Percentiles rank a stretch among this genome's conserved stretches.
These are phyloP conservation scores for Metschnikowia sp. DNA, from an alignment of 805 yeast species.

Conservation along the genomic window DNA sequence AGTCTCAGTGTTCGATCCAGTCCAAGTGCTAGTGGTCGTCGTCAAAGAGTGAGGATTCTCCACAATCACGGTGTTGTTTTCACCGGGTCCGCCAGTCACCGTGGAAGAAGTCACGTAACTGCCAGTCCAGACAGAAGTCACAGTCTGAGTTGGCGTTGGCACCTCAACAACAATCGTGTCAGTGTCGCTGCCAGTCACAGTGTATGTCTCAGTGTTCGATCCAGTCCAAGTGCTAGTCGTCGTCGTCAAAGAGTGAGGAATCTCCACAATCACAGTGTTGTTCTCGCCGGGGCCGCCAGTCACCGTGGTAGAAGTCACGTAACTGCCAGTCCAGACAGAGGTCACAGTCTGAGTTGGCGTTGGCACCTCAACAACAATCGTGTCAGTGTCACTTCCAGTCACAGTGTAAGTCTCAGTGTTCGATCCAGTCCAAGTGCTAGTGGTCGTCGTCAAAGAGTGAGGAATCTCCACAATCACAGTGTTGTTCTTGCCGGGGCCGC, in stretches of 20 bases:
- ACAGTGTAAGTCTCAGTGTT: no score
- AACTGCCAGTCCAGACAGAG: no score
- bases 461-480: no score
- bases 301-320: no score
- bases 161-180: slow-evolving; percentile 9
- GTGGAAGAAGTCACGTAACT: background rate
- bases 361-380: no score
- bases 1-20: background rate
- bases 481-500: no score
- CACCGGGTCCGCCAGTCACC: slow-evolving; percentile 4
- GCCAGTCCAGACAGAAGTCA: slow-evolving; percentile 10
- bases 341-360: no score
- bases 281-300: no score
- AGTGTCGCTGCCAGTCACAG: background rate
- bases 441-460: no score
- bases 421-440: no score
- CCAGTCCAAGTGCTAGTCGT: slow-evolving; percentile 12
- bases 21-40: background rate
- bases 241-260: background rate
- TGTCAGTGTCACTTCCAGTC: no score
- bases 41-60: slow-evolving; percentile 4
- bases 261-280: no score
- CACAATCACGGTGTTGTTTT: slow-evolving; percentile 14
- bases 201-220: slow-evolving; percentile 4
- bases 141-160: slow-evolving; percentile 11